Percentiles rank a stretch among this genome's conserved stretches.
Conservation (phyloP, 106 monocot species). For the Posidonia australis region DNA sequence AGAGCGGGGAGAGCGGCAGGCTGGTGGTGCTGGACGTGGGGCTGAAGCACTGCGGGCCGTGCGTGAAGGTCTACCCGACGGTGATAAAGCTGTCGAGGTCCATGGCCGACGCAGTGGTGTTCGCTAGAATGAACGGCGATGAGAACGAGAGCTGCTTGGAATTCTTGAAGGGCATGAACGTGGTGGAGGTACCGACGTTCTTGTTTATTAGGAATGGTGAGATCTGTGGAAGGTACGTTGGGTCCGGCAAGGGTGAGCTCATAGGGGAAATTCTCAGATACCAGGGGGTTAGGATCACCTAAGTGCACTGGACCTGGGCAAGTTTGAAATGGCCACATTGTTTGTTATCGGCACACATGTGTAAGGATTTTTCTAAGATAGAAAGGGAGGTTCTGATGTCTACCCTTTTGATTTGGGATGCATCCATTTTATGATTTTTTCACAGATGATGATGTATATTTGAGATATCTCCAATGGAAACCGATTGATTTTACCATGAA, state of each 20-base stretch:
- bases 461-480: too few species aligned
- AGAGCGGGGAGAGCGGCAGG: slow-evolving; percentile 35
- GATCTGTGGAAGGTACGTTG: slow-evolving; percentile 75
- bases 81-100: slow-evolving; percentile 75
- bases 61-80: slow-evolving; percentile 93
- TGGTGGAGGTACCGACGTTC: slow-evolving; percentile 87
- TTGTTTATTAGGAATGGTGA: slow-evolving; percentile 64
- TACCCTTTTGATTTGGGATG: too few species aligned
- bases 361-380: too few species aligned
- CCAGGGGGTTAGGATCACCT: slow-evolving; percentile 73
- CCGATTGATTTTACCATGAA: too few species aligned
- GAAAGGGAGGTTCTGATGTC: too few species aligned
- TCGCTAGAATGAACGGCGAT: slow-evolving; percentile 94
- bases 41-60: slow-evolving; percentile 93
- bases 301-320: too few species aligned
- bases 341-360: too few species aligned
- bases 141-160: slow-evolving; percentile 98
- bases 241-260: slow-evolving; percentile 89
- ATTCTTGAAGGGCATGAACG: slow-evolving; percentile 69
- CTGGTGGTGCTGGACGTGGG: slow-evolving; percentile 90
- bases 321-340: too few species aligned
- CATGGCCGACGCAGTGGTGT: slow-evolving; percentile 63
- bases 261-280: slow-evolving; percentile 90
- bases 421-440: too few species aligned
- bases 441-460: too few species aligned